Evolutionary conservation across 768 basidiomycete genomes (phyloP), one percentile per base, ranked within the genome.

Genomic region (Pleurotus pulmonarius): DNA sequence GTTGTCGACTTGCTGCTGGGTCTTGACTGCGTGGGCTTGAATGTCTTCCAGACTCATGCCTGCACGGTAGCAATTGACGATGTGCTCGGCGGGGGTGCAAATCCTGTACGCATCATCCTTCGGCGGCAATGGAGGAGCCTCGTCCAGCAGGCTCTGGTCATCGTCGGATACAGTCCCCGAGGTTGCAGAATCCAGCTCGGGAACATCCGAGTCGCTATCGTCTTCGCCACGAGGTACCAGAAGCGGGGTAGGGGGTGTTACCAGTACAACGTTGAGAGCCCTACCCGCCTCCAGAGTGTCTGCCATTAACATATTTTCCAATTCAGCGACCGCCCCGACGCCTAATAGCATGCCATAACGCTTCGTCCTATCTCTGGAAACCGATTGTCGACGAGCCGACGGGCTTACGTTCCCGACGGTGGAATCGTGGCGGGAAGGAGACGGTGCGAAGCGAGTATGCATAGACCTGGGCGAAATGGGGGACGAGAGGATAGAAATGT

Each of bases 81-180:
- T 71, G 46, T 74, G 67, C 57, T 77, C 74, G 12, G 77, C 74
- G 22, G 76, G 69, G n/a, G 68, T 75, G 51, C 66, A 45, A 26
- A 56, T 62, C 16, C 59, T 60, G 54, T 67, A 69, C 8, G 66
- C 66, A 55, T 56, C 56, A 37, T 64, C 58, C 15, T 67, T 64
- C 13, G 60, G 60, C n/a, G 51, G 59, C 2, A 63, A 56, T 26
- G 64, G 58, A 41, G 64, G 59, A 37, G 70, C 63, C 41, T 68
- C 69, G 55, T 73, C 72, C 74, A 74, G 75, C 43, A 67, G 69
- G 56, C 74, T 74, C 39, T 59, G 59, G 44, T 67, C 67, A 45
- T 73, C 72, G 41, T 65, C 55, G 49, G 65, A 59, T 56, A 61
- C 65, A 11, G 60, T 64, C 29, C 60, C 58, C 5, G 65, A 64